Evolutionary conservation across 192 early-diverging fungal species (phyloP).

Genomic region (Physocladia obscura): DNA sequence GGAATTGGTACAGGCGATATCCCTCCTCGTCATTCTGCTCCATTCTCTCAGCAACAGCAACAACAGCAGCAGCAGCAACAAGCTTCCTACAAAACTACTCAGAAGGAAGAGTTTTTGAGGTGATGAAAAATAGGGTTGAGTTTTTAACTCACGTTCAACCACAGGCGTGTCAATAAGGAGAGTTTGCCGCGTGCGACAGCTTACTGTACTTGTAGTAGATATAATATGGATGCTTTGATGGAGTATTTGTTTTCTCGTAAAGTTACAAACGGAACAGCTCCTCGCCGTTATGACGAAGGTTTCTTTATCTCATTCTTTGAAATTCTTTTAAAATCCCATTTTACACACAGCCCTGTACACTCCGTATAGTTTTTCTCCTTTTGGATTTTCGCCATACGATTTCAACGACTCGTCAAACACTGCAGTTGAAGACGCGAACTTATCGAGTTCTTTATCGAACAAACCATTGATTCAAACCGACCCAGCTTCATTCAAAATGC

Average conservation of each 20-base stretch:
- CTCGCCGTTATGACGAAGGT: slow-evolving; percentile 76
- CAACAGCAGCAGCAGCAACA: slow-evolving; percentile 3
- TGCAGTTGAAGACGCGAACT: neutral
- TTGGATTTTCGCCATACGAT: slow-evolving; percentile 17
- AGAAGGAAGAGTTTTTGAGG: slow-evolving; percentile 29
- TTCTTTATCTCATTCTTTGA: too few relatives aligned
- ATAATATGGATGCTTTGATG: slow-evolving; percentile 73
- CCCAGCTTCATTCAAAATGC: slow-evolving; percentile 11
- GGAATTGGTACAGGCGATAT: neutral
- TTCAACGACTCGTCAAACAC: neutral
- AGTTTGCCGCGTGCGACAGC: slow-evolving; percentile 79
- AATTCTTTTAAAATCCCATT: too few relatives aligned
- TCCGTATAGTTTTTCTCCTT: slow-evolving; percentile 19
- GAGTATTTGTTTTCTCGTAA: slow-evolving; percentile 72
- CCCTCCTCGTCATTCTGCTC: neutral
- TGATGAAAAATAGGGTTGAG: neutral
- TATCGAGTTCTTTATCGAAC: neutral
- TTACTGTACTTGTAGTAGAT: slow-evolving; percentile 81
- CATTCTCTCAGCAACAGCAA: slow-evolving; percentile 4
- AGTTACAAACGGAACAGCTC: slow-evolving; percentile 60
- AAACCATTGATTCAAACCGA: neutral
- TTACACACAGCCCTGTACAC: slow-evolving; percentile 20
- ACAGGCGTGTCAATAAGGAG: slow-evolving; percentile 32
- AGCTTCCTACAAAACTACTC: slow-evolving; percentile 17
- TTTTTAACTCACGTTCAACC: neutral